Evolutionary conservation across 192 early-diverging fungal species (phyloP), one percentile per base, ranked within the genome.

Genomic region (Funneliformis mosseae): DNA sequence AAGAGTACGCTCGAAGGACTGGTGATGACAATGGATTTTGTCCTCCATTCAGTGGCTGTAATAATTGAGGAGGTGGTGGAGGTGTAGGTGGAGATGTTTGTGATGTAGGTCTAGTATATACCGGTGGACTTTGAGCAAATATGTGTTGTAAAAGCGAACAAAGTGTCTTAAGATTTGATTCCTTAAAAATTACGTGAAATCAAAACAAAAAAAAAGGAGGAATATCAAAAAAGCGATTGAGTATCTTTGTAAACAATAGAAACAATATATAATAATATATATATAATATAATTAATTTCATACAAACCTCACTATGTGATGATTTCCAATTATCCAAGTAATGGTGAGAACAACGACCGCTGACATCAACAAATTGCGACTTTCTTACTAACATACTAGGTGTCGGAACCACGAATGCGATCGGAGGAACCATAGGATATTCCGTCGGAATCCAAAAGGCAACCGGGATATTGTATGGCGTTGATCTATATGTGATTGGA

Each of bases 391-490:
- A 84, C 97, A 99, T 99, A 50, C 85, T 88, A 9, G 91, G 87
- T 23, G 97, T 99, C 28, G 97, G 97, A 25, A 89, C 93, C 39
- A 99, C 97, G 81, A 93, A 95, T 3, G 89, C 89, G 76, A 96
- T 87, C 23, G 97, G 96, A 39, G 96, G 89, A 70, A 89, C 83
- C 61, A 86, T 82, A 8, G 97, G 97, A 81, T 96, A 99, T 46
- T 85, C 87, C 39, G 89, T 89, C 60, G 96, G 96, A 16, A 97
- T 84, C 95, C 95, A 97, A 45, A 96, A 88, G 12, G 91, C 92
- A 5, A 99, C 89, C 2, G 96, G 97, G 66, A 99, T 97, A 83
- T 99, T 97, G 86, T 97, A 97, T 43, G 91, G 88, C 2, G 83
- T 86, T 3, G 91, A 92, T 62, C 91, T 90, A 81, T 94, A 99